Evolutionary conservation across 768 basidiomycete species (phyloP).

Genomic region (Leccinellum rugosiceps): DNA sequence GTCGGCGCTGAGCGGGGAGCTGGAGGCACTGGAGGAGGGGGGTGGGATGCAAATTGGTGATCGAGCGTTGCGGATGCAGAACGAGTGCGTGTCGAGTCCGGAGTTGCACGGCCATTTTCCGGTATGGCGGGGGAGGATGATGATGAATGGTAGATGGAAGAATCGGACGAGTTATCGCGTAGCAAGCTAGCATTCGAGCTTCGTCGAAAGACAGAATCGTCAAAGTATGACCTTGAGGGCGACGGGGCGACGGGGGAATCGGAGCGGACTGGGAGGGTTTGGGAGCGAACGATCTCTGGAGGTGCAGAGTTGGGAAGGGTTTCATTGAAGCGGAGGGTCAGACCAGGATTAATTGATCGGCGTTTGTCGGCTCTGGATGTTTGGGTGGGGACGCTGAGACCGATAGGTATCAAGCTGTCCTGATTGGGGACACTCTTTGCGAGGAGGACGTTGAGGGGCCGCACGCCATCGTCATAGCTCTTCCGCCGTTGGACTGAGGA

Average conservation of each 20-base stretch:
- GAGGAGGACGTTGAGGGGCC: constrained; percentile 37
- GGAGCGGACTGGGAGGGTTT: constrained; percentile 24
- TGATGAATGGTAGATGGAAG: constrained; percentile 34
- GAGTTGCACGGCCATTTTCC: constrained; percentile 32
- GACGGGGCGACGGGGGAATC: constrained; percentile 24
- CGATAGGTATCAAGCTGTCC: constrained; percentile 10
- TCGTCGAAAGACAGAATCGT: constrained; percentile 14
- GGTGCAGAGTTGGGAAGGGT: constrained; percentile 11
- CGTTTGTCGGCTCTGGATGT: constrained; percentile 44
- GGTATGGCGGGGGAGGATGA: constrained; percentile 37
- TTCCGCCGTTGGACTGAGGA: constrained; percentile 30
- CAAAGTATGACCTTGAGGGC: constrained; percentile 14
- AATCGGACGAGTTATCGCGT: constrained; percentile 28
- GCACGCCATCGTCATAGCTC: constrained; percentile 44
- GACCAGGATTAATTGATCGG: constrained; percentile 53
- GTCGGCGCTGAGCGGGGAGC: constrained; percentile 28
- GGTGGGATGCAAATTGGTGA: constrained; percentile 7
- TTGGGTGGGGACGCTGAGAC: constrained; percentile 26
- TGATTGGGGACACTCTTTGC: constrained; percentile 15
- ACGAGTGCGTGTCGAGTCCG: constrained; percentile 42
- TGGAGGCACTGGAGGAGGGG: constrained; percentile 15
- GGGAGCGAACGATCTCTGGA: constrained; percentile 32
- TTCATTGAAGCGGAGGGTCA: constrained; percentile 33
- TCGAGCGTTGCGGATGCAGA: constrained; percentile 32
- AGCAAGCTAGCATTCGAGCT: constrained; percentile 25